A percentile compares a stretch with the other conserved stretches of the same genome.
Conservation (phyloP, 2,329 filamentous ascomycete genomes). For the Ophiocordyceps sinensis region DNA sequence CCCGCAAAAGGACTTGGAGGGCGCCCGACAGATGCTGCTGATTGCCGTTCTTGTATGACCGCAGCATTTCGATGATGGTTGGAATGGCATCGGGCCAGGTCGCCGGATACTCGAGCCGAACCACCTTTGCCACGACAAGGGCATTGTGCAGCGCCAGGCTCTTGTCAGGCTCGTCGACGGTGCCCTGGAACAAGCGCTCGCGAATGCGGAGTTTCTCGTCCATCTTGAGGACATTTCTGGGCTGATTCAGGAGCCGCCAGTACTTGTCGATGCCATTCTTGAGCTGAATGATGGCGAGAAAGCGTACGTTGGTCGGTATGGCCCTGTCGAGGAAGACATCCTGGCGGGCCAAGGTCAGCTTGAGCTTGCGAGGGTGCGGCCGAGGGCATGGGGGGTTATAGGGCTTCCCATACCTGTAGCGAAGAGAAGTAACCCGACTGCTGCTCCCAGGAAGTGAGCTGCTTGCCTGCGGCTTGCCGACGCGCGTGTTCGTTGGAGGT, state of each 20-base stretch:
- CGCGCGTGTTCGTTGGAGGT: conserved; percentile 47
- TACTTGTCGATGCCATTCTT: conserved; percentile 95
- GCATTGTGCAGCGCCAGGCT: conserved; percentile 78
- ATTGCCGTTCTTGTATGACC: conserved; percentile 34
- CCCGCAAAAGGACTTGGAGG: conserved; percentile 64
- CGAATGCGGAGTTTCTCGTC: conserved; percentile 69
- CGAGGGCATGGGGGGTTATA: neutral
- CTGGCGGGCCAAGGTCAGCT: conserved; percentile 23
- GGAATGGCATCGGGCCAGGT: conserved; percentile 61
- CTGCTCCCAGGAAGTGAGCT: conserved; percentile 58
- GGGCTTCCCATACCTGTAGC: conserved; percentile 40
- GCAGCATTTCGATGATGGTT: conserved; percentile 49
- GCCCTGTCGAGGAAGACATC: conserved; percentile 68
- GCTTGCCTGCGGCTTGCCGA: conserved; percentile 53
- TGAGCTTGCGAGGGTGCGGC: neutral
- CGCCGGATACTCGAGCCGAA: conserved; percentile 75
- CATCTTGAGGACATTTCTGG: conserved; percentile 51
- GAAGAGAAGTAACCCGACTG: conserved; percentile 51
- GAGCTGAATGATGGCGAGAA: conserved; percentile 82
- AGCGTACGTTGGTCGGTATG: conserved; percentile 63
- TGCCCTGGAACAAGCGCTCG: conserved; percentile 58
- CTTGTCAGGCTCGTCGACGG: conserved; percentile 60
- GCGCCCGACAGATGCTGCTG: conserved; percentile 55
- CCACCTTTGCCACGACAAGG: conserved; percentile 72
- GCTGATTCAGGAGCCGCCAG: conserved; percentile 54